These are phyloP conservation scores for Conringia planisiliqua DNA, from an alignment of 345 rosid species.

Conservation along the genomic window DNA sequence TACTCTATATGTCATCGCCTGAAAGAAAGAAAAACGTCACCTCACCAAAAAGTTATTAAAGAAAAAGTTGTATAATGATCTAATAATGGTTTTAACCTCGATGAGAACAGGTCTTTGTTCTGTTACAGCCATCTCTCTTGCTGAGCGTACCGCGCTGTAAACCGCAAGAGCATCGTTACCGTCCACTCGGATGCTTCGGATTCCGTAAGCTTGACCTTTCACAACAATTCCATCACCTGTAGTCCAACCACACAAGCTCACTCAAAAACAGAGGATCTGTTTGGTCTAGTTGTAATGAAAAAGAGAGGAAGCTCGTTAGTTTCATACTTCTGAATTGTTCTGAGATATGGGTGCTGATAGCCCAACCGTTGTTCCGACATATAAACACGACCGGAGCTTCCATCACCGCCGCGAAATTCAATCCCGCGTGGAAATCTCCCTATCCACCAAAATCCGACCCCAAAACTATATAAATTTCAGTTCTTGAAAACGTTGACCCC, in stretches of 20 bases:
- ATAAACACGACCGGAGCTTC: constrained; percentile 70
- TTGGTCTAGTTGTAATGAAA: not conserved
- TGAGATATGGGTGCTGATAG: constrained; percentile 66
- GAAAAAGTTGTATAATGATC: not conserved
- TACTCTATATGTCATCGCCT: constrained; percentile 72
- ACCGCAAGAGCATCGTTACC: constrained; percentile 85
- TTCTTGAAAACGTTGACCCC: not conserved
- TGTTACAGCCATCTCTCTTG: constrained; percentile 59
- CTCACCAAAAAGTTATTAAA: not conserved
- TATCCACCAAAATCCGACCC: constrained; percentile 3
- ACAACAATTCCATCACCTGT: constrained; percentile 81
- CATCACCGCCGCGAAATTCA: constrained; percentile 85
- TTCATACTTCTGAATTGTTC: constrained; percentile 75
- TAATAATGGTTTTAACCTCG: constrained; percentile 42
- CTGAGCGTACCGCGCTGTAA: constrained; percentile 52
- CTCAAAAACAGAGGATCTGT: not conserved
- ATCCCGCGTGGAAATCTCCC: constrained; percentile 90
- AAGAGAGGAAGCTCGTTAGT: constrained; percentile 11
- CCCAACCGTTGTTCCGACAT: constrained; percentile 92
- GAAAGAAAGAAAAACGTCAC: not conserved
- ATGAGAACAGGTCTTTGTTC: constrained; percentile 64
- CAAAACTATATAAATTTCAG: not conserved
- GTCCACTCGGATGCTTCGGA: constrained; percentile 76
- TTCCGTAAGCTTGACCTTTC: constrained; percentile 73
- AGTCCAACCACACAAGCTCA: not conserved